phyloP scores from a whole-genome alignment of 805 yeast genomes.

The Pachysolen tannophilus region DNA sequence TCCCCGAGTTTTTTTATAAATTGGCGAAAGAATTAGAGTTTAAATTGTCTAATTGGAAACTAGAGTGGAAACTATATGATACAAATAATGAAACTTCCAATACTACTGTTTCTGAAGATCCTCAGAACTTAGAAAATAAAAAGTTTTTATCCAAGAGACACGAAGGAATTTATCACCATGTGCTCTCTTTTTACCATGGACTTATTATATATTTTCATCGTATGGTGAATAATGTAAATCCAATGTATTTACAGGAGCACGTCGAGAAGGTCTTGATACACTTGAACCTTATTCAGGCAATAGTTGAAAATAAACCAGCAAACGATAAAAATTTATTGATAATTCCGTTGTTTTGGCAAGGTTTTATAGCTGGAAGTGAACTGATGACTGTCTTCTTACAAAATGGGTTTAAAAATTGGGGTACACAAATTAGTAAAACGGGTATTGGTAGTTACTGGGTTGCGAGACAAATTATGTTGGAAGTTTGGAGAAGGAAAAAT shows the following conservation, averaged over 20 bases:
- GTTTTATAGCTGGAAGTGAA: constrained; percentile 82
- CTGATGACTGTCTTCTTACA: constrained; percentile 53
- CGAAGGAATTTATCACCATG: constrained; percentile 73
- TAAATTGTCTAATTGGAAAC: constrained; percentile 54
- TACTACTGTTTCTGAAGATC: background rate
- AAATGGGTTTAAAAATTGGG: constrained; percentile 66
- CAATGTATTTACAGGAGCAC: constrained; percentile 50
- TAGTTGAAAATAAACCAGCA: constrained; percentile 32
- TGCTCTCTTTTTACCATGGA: constrained; percentile 69
- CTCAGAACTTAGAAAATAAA: constrained; percentile 6
- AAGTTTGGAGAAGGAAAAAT: constrained; percentile 73
- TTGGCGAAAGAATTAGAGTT: constrained; percentile 34
- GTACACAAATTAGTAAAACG: constrained; percentile 46
- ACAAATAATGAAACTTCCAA: constrained; percentile 13
- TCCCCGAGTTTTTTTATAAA: constrained; percentile 27
- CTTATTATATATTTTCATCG: constrained; percentile 65
- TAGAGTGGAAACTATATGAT: constrained; percentile 61
- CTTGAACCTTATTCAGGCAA: constrained; percentile 49
- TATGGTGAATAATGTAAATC: constrained; percentile 46
- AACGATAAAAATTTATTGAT: constrained; percentile 43
- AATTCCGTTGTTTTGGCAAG: constrained; percentile 82
- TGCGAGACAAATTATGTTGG: constrained; percentile 76
- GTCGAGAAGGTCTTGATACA: constrained; percentile 57
- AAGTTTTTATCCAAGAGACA: constrained; percentile 45
- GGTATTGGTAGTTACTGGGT: constrained; percentile 83